These are phyloP conservation scores for Crataegus laevigata DNA, from an alignment of 306 rosid species.

Conservation along the genomic window DNA sequence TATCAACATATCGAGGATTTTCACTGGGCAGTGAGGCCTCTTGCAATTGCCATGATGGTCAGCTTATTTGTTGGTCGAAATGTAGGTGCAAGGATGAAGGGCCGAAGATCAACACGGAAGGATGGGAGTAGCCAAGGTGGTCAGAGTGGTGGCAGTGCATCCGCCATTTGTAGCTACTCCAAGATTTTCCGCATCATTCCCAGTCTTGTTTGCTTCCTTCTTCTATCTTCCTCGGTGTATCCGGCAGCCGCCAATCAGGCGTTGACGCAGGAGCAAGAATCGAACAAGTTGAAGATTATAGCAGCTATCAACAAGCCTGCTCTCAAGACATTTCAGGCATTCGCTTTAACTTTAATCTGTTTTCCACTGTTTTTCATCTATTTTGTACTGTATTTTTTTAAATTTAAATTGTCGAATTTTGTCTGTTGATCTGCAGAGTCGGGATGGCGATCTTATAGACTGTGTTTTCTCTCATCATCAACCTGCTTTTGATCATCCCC, in stretches of 20 bases:
- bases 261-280: slow-evolving; percentile 42
- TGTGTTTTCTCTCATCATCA: slow-evolving; percentile 73
- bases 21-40: slow-evolving; percentile 85
- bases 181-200: slow-evolving; percentile 39
- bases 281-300: slow-evolving; percentile 40
- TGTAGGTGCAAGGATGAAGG: slow-evolving; percentile 14
- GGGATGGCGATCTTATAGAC: slow-evolving; percentile 88
- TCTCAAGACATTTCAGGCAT: slow-evolving; percentile 75
- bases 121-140: slow-evolving; percentile 15
- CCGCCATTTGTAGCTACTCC: slow-evolving; percentile 37
- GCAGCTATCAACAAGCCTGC: slow-evolving; percentile 70
- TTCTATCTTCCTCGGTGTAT: slow-evolving; percentile 34
- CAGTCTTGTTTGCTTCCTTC: slow-evolving; percentile 47
- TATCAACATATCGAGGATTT: slow-evolving; percentile 74
- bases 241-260: slow-evolving; percentile 51
- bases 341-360: background rate
- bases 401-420: background rate
- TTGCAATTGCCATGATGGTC: slow-evolving; percentile 46
- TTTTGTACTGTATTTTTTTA: background rate
- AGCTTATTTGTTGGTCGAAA: slow-evolving; percentile 38
- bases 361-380: slow-evolving; percentile 9
- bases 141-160: slow-evolving; percentile 20
- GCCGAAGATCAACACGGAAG: background rate
- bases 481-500: slow-evolving; percentile 94
- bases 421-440: slow-evolving; percentile 39